Conservation (phyloP, 371 early-diverging fungal species). For the Globomyces sp. region DNA sequence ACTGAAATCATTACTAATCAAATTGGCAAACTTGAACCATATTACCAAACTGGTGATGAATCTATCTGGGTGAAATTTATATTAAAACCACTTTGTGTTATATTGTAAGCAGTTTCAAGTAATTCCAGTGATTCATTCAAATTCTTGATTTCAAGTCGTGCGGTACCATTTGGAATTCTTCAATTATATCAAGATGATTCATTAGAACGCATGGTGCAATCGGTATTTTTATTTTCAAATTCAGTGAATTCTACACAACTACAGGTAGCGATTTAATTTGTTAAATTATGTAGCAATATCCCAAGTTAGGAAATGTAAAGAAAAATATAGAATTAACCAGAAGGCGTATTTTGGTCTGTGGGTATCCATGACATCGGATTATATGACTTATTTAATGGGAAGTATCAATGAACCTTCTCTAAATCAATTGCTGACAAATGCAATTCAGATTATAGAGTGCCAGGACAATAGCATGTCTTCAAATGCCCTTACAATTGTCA, state of each 20-base stretch:
- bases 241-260: not conserved
- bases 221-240: constrained; percentile 1
- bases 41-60: not conserved
- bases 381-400: constrained; percentile 6
- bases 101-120: constrained; percentile 1
- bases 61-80: not conserved
- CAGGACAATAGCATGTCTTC: constrained; percentile 11
- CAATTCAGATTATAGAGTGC: not conserved
- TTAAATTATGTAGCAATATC: not conserved
- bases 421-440: constrained; percentile 9
- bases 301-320: constrained; percentile 9
- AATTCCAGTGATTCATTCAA: constrained; percentile 6
- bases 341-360: constrained; percentile 11
- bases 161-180: constrained; percentile 11
- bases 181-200: constrained; percentile 3
- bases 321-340: not conserved
- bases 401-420: constrained; percentile 5
- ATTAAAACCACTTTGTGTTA: not conserved
- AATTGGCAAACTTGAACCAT: not conserved
- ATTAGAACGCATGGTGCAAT: constrained; percentile 9
- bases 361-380: constrained; percentile 14
- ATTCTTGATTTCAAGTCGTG: not conserved
- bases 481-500: constrained; percentile 3
- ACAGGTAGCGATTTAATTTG: not conserved
- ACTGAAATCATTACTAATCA: not conserved